These are phyloP conservation scores for Nepenthes gracilis DNA, from an alignment of 148 eudicot species.

Conservation along the genomic window DNA sequence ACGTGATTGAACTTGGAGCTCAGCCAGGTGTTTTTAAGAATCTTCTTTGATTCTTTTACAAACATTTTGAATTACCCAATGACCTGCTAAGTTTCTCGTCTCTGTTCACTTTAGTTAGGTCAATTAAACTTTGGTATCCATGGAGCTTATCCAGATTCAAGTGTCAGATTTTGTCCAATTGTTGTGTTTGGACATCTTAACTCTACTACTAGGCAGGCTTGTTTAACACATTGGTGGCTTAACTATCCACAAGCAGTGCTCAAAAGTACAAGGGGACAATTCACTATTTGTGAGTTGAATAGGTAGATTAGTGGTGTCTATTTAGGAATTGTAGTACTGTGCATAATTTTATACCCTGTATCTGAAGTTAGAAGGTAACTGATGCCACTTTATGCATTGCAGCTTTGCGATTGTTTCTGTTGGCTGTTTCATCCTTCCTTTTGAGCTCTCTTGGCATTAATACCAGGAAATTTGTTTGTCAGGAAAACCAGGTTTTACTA, in stretches of 20 bases:
- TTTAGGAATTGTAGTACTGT: not conserved
- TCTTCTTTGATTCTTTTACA: not conserved
- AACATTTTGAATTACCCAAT: not conserved
- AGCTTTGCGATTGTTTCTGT: too few species aligned
- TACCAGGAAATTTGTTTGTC: conserved; percentile 1
- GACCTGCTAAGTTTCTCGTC: not conserved
- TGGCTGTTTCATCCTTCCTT: too few species aligned
- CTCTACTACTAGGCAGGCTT: not conserved
- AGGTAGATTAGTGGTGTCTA: not conserved
- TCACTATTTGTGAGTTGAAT: not conserved
- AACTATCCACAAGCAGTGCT: too few species aligned
- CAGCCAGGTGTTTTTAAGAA: conserved; percentile 57
- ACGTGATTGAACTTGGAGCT: conserved; percentile 97
- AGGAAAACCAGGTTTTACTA: conserved; percentile 56
- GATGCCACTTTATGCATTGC: not conserved
- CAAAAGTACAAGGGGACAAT: not conserved
- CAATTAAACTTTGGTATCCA: too few species aligned
- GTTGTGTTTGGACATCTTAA: too few species aligned
- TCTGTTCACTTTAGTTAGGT: not conserved
- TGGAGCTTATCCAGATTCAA: too few species aligned
- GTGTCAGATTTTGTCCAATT: too few species aligned
- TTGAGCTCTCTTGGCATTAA: conserved; percentile 4
- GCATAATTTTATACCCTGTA: not conserved
- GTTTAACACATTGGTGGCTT: too few species aligned
- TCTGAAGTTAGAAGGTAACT: not conserved